Conservation (phyloP, 257 asterid genomes). For the Dorcoceras hygrometricum region DNA sequence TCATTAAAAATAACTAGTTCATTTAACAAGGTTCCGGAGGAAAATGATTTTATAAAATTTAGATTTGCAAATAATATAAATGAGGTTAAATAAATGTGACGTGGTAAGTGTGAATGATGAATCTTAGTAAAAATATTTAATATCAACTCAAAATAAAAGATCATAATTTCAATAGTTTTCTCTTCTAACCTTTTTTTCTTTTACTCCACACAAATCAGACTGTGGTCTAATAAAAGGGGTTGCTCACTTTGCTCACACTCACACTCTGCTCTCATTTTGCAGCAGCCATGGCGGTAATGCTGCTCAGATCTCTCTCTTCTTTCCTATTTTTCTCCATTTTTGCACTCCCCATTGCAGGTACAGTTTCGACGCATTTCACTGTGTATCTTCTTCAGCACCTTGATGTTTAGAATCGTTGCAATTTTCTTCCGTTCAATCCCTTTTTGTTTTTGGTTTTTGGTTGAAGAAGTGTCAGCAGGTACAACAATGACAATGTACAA, state of each 20-base stretch:
- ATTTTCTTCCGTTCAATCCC: neutral
- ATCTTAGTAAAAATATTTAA: too few species aligned
- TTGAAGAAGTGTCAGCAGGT: conserved; percentile 43
- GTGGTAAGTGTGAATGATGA: too few species aligned
- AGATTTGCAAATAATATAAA: too few species aligned
- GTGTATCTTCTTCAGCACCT: neutral
- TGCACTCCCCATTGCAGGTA: conserved; percentile 45
- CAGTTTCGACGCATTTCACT: neutral
- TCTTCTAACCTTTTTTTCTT: too few species aligned
- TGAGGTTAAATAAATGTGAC: too few species aligned
- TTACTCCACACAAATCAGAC: too few species aligned
- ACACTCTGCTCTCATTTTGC: conserved; percentile 29
- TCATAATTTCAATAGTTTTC: too few species aligned
- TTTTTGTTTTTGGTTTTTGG: neutral
- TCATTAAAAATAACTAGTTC: too few species aligned
- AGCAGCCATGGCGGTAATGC: conserved; percentile 40
- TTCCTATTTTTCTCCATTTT: conserved; percentile 37
- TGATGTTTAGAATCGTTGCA: neutral
- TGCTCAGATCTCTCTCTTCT: conserved; percentile 35
- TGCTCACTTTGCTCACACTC: neutral
- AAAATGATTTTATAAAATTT: too few species aligned
- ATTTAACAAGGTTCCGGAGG: too few species aligned
- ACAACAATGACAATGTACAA: conserved; percentile 70
- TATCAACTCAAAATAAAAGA: too few species aligned
- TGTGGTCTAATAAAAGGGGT: neutral